phyloP scores from a whole-genome alignment of 441 rosid species.

The Gossypium armourianum region DNA sequence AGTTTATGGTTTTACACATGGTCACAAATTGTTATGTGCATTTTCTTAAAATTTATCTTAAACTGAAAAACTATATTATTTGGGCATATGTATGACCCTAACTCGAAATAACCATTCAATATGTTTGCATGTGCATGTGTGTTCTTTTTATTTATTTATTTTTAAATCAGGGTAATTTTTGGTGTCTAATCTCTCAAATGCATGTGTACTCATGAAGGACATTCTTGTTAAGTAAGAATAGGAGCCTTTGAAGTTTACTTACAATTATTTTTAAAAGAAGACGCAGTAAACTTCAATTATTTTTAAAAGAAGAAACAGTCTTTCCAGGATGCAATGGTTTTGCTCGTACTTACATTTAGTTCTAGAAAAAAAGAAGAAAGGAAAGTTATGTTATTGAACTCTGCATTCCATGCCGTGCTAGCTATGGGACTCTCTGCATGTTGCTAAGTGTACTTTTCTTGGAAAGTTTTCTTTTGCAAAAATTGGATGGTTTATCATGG shows the following conservation, averaged over 20 bases:
- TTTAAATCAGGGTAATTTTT: background rate
- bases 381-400: background rate
- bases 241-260: background rate
- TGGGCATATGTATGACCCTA: background rate
- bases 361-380: background rate
- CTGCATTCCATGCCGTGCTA: background rate
- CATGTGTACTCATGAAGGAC: background rate
- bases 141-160: background rate
- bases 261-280: background rate
- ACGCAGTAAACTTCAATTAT: too few species aligned
- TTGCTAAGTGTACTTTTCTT: background rate
- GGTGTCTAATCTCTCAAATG: background rate
- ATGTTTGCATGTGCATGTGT: background rate
- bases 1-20: background rate
- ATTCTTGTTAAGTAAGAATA: background rate
- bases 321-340: background rate
- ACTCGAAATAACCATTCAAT: background rate
- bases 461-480: too few species aligned
- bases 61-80: background rate
- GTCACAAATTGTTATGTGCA: background rate
- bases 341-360: background rate
- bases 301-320: background rate
- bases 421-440: background rate
- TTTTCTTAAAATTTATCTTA: background rate
- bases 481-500: too few species aligned